phyloP scores from a whole-genome alignment of 1,139 yeast species.

The Groenewaldozyma sp. region DNA sequence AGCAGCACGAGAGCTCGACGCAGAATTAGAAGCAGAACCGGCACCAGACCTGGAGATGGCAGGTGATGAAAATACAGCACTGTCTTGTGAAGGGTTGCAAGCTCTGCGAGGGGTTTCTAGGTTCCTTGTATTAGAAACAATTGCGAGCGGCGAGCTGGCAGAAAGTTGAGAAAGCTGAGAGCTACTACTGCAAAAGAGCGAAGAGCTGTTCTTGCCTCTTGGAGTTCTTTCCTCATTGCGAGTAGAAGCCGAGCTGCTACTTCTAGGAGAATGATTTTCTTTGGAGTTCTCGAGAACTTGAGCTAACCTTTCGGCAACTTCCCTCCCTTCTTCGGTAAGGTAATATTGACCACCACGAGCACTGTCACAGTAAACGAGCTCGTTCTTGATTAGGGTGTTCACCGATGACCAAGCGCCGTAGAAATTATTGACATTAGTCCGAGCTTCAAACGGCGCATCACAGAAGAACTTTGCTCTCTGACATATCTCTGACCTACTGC shows the following conservation, averaged over 20 bases:
- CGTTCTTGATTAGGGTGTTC: conserved; percentile 54
- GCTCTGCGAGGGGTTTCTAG: not conserved
- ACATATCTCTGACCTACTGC: conserved; percentile 36
- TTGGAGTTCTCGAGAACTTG: conserved; percentile 12
- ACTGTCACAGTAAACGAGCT: conserved; percentile 49
- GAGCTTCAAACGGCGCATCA: conserved; percentile 54
- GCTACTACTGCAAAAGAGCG: not conserved
- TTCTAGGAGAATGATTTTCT: not conserved
- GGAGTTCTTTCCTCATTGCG: too few relatives aligned
- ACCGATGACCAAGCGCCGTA: conserved; percentile 77
- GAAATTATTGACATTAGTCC: conserved; percentile 46
- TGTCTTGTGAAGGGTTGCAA: not conserved
- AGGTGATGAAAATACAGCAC: not conserved
- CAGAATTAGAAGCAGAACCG: too few relatives aligned
- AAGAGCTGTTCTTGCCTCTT: not conserved
- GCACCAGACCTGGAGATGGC: not conserved
- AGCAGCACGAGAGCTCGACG: too few relatives aligned
- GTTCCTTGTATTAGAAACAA: not conserved
- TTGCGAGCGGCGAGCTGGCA: not conserved
- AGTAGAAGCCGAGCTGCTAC: not conserved
- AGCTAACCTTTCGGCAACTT: conserved; percentile 49
- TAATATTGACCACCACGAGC: conserved; percentile 45
- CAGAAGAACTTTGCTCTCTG: conserved; percentile 54
- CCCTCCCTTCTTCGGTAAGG: conserved; percentile 66
- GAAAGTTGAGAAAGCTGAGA: not conserved